These are phyloP conservation scores for Astrephomene gubernaculifera DNA, from an alignment of 139 green algal genomes.

Conservation along the genomic window DNA sequence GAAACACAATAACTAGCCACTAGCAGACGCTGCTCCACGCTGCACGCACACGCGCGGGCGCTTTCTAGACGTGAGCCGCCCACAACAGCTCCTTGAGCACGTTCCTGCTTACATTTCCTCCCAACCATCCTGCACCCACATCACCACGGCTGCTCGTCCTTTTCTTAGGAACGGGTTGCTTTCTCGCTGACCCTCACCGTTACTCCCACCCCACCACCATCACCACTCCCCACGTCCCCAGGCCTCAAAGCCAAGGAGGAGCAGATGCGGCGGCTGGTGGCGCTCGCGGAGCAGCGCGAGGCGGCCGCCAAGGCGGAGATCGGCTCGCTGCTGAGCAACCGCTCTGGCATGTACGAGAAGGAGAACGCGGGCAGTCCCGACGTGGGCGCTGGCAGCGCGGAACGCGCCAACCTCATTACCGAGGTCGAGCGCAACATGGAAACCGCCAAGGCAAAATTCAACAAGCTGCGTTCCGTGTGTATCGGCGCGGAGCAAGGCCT, in stretches of 20 bases:
- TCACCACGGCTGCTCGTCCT: too few species aligned
- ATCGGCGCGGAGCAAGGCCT: slow-evolving; percentile 79
- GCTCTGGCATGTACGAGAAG: slow-evolving; percentile 68
- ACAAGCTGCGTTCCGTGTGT: slow-evolving; percentile 73
- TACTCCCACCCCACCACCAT: background rate
- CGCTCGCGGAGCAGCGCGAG: slow-evolving; percentile 79
- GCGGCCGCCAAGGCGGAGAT: slow-evolving; percentile 75
- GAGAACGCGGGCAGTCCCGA: slow-evolving; percentile 46
- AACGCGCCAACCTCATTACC: slow-evolving; percentile 46
- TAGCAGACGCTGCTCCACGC: too few species aligned
- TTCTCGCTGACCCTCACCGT: background rate
- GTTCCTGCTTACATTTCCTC: too few species aligned
- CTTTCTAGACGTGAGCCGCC: too few species aligned
- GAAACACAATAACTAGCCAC: too few species aligned
- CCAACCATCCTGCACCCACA: too few species aligned
- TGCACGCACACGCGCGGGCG: too few species aligned
- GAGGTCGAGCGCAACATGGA: slow-evolving; percentile 68
- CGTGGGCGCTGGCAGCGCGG: slow-evolving; percentile 33
- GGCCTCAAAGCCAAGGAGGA: slow-evolving; percentile 83
- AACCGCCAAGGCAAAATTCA: slow-evolving; percentile 65
- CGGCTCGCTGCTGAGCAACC: slow-evolving; percentile 58
- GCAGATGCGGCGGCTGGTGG: slow-evolving; percentile 84
- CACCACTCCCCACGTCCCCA: slow-evolving; percentile 27
- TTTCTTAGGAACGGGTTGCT: too few species aligned
- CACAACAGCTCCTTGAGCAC: too few species aligned